phyloP scores from a whole-genome alignment of 2,329 filamentous ascomycete species.

The Beauveria rudraprayagi region DNA sequence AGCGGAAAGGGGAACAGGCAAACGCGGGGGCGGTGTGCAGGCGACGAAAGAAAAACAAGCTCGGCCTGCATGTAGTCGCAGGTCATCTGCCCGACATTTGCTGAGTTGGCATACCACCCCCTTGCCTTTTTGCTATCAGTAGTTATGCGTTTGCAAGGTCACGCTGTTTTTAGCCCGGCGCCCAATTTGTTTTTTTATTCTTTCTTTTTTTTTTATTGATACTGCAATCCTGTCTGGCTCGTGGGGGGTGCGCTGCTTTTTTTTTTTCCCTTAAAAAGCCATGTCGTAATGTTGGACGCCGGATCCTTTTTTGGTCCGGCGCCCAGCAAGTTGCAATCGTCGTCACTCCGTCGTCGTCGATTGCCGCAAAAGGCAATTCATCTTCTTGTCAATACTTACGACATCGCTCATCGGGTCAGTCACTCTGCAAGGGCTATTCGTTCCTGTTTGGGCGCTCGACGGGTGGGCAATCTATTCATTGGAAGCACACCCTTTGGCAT shows the following conservation, averaged over 20 bases:
- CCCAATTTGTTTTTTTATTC: neutral
- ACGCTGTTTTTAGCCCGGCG: constrained; percentile 2
- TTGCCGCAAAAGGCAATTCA: neutral
- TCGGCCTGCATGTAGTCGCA: constrained; percentile 12
- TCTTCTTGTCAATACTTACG: too few species aligned
- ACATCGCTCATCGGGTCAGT: too few species aligned
- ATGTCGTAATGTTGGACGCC: neutral
- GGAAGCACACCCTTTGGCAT: neutral
- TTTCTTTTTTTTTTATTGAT: too few species aligned
- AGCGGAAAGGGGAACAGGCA: neutral
- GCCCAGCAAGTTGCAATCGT: too few species aligned
- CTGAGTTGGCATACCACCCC: constrained; percentile 28
- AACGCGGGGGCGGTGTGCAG: constrained; percentile 6
- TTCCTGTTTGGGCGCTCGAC: too few species aligned
- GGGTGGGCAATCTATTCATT: too few species aligned
- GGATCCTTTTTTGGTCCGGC: neutral
- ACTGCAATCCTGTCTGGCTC: neutral
- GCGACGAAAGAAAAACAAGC: neutral
- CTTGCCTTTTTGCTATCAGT: constrained; percentile 9
- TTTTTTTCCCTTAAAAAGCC: too few species aligned
- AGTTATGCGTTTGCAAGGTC: constrained; percentile 12
- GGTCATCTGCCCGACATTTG: constrained; percentile 30
- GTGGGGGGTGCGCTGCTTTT: neutral
- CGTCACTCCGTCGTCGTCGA: neutral
- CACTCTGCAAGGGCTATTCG: neutral